phyloP scores from a whole-genome alignment of 2,329 filamentous ascomycete species.

The Geoglossum cookeanum region DNA sequence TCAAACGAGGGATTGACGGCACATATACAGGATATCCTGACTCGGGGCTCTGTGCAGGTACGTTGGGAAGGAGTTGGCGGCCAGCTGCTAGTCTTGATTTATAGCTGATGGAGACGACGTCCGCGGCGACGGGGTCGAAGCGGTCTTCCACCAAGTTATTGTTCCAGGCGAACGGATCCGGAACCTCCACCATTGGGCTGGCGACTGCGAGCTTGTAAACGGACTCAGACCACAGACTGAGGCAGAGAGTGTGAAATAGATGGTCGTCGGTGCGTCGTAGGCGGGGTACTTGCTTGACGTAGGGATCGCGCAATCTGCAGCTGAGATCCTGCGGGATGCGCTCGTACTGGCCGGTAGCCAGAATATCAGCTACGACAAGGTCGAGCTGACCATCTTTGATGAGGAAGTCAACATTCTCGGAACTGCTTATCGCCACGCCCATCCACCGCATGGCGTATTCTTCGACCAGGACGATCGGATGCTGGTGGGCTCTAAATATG shows the following conservation, averaged over 20 bases:
- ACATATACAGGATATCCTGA: slow-evolving; percentile 2
- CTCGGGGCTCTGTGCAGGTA: slow-evolving; percentile 3
- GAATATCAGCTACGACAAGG: slow-evolving; percentile 1
- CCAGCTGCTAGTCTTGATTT: neutral
- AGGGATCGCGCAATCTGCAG: slow-evolving; percentile 1
- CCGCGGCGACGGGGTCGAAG: neutral
- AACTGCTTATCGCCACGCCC: too few relatives aligned
- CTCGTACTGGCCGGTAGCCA: slow-evolving; percentile 2
- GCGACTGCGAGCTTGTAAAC: slow-evolving; percentile 2
- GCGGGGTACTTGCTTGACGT: neutral
- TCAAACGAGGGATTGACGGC: slow-evolving; percentile 1
- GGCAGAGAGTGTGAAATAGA: neutral
- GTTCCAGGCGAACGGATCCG: slow-evolving; percentile 1
- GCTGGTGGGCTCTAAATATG: slow-evolving; percentile 1
- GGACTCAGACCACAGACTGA: slow-evolving; percentile 3
- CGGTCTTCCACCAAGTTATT: slow-evolving; percentile 3
- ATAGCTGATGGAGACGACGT: slow-evolving; percentile 2
- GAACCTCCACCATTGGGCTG: neutral
- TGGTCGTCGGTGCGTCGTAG: slow-evolving; percentile 2
- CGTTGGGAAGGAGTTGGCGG: neutral
- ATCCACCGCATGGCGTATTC: slow-evolving; percentile 1
- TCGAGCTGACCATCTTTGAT: slow-evolving; percentile 1
- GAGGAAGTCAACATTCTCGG: slow-evolving; percentile 3
- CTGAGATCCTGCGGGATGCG: slow-evolving; percentile 1
- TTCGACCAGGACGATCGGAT: slow-evolving; percentile 1